Percentiles rank a stretch among this genome's conserved stretches.
Evolutionary conservation across 805 yeast genomes (phyloP).

Genomic region (Kodamaea sagamina): DNA sequence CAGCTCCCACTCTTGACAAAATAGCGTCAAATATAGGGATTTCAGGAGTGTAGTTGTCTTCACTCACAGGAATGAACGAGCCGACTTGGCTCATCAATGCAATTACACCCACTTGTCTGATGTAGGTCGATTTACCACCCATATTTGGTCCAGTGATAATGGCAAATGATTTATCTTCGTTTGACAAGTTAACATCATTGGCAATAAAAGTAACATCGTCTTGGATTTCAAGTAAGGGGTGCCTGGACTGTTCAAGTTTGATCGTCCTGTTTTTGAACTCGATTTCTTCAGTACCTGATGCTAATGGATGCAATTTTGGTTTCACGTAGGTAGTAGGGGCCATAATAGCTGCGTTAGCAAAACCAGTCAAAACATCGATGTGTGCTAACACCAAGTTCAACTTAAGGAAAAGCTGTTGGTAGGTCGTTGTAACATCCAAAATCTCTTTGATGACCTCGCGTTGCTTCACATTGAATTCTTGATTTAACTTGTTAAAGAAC

Average conservation of each 20-base stretch:
- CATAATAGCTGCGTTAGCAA: constrained; percentile 76
- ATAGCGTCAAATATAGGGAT: constrained; percentile 86
- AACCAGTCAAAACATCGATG: constrained; percentile 79
- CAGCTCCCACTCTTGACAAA: constrained; percentile 97
- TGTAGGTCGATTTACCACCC: constrained; percentile 97
- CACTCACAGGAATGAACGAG: constrained; percentile 74
- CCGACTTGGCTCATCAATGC: constrained; percentile 89
- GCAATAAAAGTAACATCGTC: constrained; percentile 89
- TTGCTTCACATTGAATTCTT: constrained; percentile 75
- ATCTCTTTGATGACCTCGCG: constrained; percentile 79
- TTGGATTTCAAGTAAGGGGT: constrained; percentile 92
- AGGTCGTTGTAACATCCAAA: constrained; percentile 76
- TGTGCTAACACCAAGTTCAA: constrained; percentile 66
- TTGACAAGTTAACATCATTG: constrained; percentile 74
- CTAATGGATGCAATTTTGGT: constrained; percentile 66
- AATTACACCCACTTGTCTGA: constrained; percentile 85
- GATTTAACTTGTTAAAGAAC: constrained; percentile 57
- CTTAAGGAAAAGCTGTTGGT: constrained; percentile 73
- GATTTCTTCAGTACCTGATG: constrained; percentile 24
- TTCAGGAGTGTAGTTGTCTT: constrained; percentile 52
- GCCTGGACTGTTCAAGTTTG: constrained; percentile 74
- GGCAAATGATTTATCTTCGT: constrained; percentile 59
- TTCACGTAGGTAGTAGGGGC: constrained; percentile 82
- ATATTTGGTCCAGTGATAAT: constrained; percentile 95
- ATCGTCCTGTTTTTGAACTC: constrained; percentile 46